These are phyloP conservation scores for Umbellularia californica DNA, from an alignment of 164 flowering plant genomes.

Conservation along the genomic window DNA sequence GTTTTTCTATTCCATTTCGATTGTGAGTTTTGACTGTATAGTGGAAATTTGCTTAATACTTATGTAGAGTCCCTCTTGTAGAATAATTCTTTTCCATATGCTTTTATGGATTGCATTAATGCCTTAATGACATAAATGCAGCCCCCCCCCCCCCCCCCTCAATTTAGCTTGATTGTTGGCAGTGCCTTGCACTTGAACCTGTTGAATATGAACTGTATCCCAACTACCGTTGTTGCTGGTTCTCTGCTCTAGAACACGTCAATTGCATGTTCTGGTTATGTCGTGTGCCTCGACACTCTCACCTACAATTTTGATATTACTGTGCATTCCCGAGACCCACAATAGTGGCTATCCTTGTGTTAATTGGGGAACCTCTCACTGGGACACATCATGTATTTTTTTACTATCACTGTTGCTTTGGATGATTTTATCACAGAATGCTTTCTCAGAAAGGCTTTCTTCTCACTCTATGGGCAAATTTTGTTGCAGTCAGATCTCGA, in stretches of 20 bases:
- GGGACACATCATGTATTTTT: not conserved
- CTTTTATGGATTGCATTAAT: too few species aligned
- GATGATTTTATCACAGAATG: not conserved
- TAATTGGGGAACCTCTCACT: not conserved
- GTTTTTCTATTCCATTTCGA: too few species aligned
- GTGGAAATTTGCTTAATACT: too few species aligned
- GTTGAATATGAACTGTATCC: not conserved
- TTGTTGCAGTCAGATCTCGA: conserved; percentile 26
- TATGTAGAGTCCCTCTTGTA: too few species aligned
- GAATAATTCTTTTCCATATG: too few species aligned
- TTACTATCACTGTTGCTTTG: not conserved
- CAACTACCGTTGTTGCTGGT: not conserved
- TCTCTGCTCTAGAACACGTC: not conserved
- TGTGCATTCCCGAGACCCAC: not conserved
- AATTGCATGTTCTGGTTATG: not conserved
- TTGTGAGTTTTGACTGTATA: too few species aligned
- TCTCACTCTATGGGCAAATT: conserved; percentile 7
- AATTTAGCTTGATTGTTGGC: too few species aligned
- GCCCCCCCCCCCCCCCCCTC: too few species aligned
- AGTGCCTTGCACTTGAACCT: too few species aligned
- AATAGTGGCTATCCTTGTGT: not conserved
- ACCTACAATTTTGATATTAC: not conserved
- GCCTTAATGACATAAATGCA: too few species aligned
- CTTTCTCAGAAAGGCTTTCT: not conserved
- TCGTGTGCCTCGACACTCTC: not conserved